Base-by-base conservation (phyloP, 495 filamentous ascomycete genomes). In the Xylaria palmicola region DNA sequence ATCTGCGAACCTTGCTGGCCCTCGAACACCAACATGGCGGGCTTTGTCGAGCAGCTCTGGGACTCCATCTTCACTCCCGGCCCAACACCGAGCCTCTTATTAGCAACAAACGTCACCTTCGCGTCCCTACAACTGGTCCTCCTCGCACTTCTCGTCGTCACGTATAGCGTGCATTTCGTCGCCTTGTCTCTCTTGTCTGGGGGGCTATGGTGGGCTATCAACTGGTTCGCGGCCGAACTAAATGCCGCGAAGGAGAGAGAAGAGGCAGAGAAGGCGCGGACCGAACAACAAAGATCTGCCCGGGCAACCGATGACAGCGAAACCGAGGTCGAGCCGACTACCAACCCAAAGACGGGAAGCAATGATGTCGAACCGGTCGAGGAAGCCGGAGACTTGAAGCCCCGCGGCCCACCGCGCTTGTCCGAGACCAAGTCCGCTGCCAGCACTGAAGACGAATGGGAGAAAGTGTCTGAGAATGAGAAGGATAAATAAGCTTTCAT, bases 211-310 rank as follows among this genome's bases (percentile, higher is more conserved):
- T 89, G 82, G 74, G 84, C 87, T 20, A 96, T 98, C 75, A 97
- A 97, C 76, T 98, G 94, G 94, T 98, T 98, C 68, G 91, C 92
- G 40, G 71, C 73, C 22, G 94, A 98, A 79, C 78, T 98, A 34
- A 80, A 79, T 52, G 75, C 76, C 9, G 86, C 86, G 41, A 86
- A 90, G 67, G 77, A 73, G 20, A 79, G 79, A 55, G 84, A 92
- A 70, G 85, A 87, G 63, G 79, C 84, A 51, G 81, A 82, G 56
- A 84, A 85, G 69, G 76, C 78, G 73, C 78, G 74, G 12, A 65
- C 68, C 24, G 73, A 77, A 34, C 67, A 64, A 48, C 67, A 64
- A 48, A 71, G 67, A 20, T 66, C 72, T 13, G 69, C 66, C 8
- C 59, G 34, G 36, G 48, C 62, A 32, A 72, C 75, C 20, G 67